These are phyloP conservation scores for Aspergillus nidulans DNA, from an alignment of 495 filamentous ascomycete genomes.

Conservation along the genomic window DNA sequence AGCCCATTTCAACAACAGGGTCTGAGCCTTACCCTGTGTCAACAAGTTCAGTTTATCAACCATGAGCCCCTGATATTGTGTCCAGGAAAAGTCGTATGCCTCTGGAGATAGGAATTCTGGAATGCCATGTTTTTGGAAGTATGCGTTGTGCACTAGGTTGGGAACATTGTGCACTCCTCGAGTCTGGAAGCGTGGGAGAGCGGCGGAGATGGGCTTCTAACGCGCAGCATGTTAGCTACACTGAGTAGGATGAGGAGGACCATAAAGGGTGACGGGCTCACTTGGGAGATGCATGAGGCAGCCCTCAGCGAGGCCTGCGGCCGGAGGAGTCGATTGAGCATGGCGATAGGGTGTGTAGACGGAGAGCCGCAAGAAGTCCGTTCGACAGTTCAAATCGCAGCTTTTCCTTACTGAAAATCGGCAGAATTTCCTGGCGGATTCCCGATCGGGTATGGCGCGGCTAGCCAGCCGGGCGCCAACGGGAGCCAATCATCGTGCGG, in stretches of 20 bases:
- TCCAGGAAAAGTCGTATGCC: conserved; percentile 74
- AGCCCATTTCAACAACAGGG: not conserved
- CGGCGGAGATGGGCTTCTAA: conserved; percentile 40
- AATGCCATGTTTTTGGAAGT: conserved; percentile 56
- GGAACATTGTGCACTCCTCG: conserved; percentile 55
- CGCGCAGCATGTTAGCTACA: conserved; percentile 20
- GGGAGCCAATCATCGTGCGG: conserved; percentile 28
- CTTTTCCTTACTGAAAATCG: conserved; percentile 33
- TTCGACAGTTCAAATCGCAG: conserved; percentile 28
- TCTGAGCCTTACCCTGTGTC: conserved; percentile 58
- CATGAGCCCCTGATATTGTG: conserved; percentile 69
- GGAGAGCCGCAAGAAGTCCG: conserved; percentile 13
- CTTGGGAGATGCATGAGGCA: conserved; percentile 31
- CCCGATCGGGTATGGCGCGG: conserved; percentile 27
- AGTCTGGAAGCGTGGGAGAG: conserved; percentile 39
- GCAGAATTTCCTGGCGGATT: conserved; percentile 17
- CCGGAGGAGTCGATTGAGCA: conserved; percentile 49
- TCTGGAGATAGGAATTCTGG: conserved; percentile 59
- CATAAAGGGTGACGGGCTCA: conserved; percentile 16
- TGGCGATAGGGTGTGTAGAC: conserved; percentile 32
- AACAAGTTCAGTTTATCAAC: conserved; percentile 69
- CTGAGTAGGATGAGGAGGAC: not conserved
- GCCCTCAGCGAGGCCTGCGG: conserved; percentile 49
- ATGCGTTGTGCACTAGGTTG: conserved; percentile 49
- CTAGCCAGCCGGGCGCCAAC: conserved; percentile 28